These are phyloP conservation scores for Plectranthus barbatus DNA, from an alignment of 257 asterid genomes.

Conservation along the genomic window DNA sequence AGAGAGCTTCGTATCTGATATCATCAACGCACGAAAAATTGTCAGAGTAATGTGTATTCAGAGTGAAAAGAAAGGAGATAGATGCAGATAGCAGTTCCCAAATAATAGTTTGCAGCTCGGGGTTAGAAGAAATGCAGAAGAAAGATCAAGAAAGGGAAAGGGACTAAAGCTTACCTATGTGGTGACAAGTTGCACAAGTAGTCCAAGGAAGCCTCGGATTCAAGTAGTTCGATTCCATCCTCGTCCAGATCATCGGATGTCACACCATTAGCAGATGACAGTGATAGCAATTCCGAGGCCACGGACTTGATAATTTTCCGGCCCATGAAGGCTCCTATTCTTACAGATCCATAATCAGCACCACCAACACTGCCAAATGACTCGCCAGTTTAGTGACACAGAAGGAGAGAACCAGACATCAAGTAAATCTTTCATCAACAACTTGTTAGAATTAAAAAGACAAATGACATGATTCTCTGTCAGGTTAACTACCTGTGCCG, in stretches of 20 bases:
- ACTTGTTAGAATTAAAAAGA: not conserved
- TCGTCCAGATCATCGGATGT: constrained; percentile 72
- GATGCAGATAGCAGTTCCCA: not conserved
- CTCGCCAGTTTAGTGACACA: not conserved
- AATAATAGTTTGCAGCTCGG: not conserved
- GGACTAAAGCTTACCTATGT: constrained; percentile 50
- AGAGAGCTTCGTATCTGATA: constrained; percentile 82
- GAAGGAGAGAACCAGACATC: not conserved
- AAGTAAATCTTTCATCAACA: not conserved
- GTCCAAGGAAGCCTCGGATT: constrained; percentile 76
- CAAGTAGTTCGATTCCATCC: constrained; percentile 66
- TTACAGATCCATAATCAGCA: constrained; percentile 92
- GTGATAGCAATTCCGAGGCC: constrained; percentile 48
- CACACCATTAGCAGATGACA: constrained; percentile 43
- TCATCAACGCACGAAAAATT: not conserved
- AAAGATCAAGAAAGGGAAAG: not conserved
- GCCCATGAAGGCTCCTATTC: constrained; percentile 99
- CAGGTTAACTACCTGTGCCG: constrained; percentile 53
- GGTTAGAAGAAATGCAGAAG: not conserved
- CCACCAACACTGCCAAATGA: constrained; percentile 81
- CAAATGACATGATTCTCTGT: not conserved
- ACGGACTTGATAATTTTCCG: constrained; percentile 62
- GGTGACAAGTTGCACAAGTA: constrained; percentile 90
- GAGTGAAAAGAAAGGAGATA: no score
- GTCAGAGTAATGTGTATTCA: no score